Base-by-base conservation (phyloP, 805 yeast genomes). In the Metschnikowia borealis region DNA sequence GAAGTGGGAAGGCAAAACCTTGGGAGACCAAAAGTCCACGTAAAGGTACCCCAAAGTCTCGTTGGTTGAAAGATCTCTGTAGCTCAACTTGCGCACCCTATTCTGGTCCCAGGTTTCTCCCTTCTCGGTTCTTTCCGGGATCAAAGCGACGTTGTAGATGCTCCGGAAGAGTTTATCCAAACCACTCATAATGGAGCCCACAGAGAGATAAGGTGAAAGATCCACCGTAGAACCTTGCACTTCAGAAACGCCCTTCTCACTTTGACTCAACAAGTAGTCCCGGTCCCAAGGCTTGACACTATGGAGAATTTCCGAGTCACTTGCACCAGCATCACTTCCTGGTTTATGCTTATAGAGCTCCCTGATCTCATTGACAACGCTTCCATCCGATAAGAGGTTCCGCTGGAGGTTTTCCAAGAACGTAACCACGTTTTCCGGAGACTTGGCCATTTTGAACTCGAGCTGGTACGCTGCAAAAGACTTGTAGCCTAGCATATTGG, bases 1-100 rank as follows among this genome's bases (percentile, higher is more conserved):
- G 69, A 89, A 94, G 68, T 94, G 99, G 0, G 98, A 96, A 1
- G 99, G 97, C 51, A 85, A 83, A 1, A 89, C 83, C 7, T 74
- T 76, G 48, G 96, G 77, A 55, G 86, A 85, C 73, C 92, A 88
- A 47, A 94, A 74, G 65, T 94, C 99, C 58, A 95, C 80, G 64
- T 94, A 94, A 23, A 94, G 81, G 44, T 85, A 80, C 1, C 98
- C 99, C 26, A 83, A 63, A 0, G 83, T 86, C 47, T 62, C 61
- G 33, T 81, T 78, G 0, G 69, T 65, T 35, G 83, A 84, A 14
- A 57, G 49, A 53, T 88, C 84, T 36, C 81, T 78, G 6, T 89
- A 96, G 54, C 86, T 81, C 29, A 94, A 70, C 58, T 89, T 84
- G 46, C 96, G 77, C 3, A 94, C 98, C 55, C 87, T 94, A 15